Evolutionary conservation across 169 alveolate species (phyloP), one percentile per base, ranked within the genome.

Genomic region (Eimeria brunetti): DNA sequence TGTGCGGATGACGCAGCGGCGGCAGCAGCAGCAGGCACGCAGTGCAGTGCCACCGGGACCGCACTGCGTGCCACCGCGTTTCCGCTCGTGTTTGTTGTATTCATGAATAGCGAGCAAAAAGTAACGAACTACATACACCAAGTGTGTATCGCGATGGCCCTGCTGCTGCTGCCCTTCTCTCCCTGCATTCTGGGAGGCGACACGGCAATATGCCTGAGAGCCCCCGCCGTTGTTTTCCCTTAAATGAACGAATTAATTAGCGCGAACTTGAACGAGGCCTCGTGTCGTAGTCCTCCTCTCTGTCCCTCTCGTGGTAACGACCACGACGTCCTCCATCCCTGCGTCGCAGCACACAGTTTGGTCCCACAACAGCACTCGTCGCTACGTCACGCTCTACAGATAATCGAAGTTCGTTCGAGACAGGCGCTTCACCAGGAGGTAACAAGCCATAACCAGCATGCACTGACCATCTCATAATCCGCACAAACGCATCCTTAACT

Each of bases 391-490:
- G 46, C 33, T 46, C 53, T 8, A 4, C n/a, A 14, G 0, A 38
- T 5, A 75, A 75, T 24, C 1, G 84, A 75, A 18, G 20, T 16
- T 41, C 30, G 71, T 41, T 51, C 73, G 71, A 30, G 36, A 58
- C 36, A 33, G 46, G 80, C 76, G 91, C 41, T 33, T 56, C 56
- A 76, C 91, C 14, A 84, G 75, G 91, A 60, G 91, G 76, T 76
- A 60, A 53, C 78, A 84, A 56, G 56, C 91, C 78, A 84, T 60
- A 60, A 84, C 91, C 58, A 36, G 91, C 91, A 84, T 30, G 91
- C 91, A 84, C 46, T 49, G 90, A 51, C 90, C 91, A 84, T 44
- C 85, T 44, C 85, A 41, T 38, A 64, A 80, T 38, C 91, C 60
- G 91, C 89, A 84, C 91, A 84, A 53, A 49, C 53, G 78, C 67